Evolutionary conservation across 768 basidiomycete genomes (phyloP).

Genomic region (Rhizopogon vinicolor): DNA sequence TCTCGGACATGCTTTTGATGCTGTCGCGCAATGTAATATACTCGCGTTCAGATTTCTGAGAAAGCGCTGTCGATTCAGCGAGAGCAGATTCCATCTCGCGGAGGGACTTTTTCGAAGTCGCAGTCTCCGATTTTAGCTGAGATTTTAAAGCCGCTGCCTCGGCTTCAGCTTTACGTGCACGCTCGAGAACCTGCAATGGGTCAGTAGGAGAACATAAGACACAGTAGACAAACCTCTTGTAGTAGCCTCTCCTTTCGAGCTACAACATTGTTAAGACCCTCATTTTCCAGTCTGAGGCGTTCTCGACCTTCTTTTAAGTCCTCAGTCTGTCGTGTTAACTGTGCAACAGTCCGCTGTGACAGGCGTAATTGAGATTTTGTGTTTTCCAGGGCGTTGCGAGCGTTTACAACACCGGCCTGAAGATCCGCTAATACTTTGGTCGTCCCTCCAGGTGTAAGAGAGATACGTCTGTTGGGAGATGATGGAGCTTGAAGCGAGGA

Average conservation of each 20-base stretch:
- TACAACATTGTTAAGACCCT: slow-evolving; percentile 84
- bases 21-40: slow-evolving; percentile 77
- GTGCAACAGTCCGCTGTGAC: slow-evolving; percentile 79
- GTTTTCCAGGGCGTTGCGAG: slow-evolving; percentile 79
- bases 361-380: slow-evolving; percentile 78
- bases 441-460: slow-evolving; percentile 73
- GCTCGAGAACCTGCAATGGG: slow-evolving; percentile 58
- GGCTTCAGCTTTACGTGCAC: slow-evolving; percentile 82
- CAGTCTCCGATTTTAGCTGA: slow-evolving; percentile 70
- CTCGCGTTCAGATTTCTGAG: slow-evolving; percentile 79
- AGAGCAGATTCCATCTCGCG: slow-evolving; percentile 79
- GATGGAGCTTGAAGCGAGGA: slow-evolving; percentile 37
- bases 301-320: slow-evolving; percentile 87
- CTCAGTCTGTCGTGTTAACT: slow-evolving; percentile 80
- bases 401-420: slow-evolving; percentile 77
- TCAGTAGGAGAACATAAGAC: neutral
- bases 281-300: slow-evolving; percentile 78
- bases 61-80: slow-evolving; percentile 68
- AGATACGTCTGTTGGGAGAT: slow-evolving; percentile 50
- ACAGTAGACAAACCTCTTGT: slow-evolving; percentile 59
- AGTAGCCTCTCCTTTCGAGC: slow-evolving; percentile 81
- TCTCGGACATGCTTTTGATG: slow-evolving; percentile 64
- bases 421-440: slow-evolving; percentile 87
- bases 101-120: slow-evolving; percentile 66
- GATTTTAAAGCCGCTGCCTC: slow-evolving; percentile 64